Base-by-base conservation (phyloP, 2,329 filamentous ascomycete genomes). In the Fusarium lateritium region DNA sequence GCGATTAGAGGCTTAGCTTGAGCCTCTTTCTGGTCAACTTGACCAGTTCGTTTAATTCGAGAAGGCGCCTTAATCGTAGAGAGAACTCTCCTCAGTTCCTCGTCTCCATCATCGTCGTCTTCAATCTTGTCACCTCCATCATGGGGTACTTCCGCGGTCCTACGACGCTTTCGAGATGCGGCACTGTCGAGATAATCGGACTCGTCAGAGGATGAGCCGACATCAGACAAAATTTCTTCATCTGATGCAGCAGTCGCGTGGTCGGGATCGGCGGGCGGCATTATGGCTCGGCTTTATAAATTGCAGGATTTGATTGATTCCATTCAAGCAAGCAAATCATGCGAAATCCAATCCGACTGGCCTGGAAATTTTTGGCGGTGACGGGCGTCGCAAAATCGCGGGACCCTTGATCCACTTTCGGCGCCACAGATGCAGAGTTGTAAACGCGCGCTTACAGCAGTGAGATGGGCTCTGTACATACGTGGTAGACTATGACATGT, bases 1-100 rank as follows among this genome's bases (percentile, higher is more conserved):
- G 69, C 42, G 11, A 63, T 39, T 39, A 71, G 55, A 58, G 67
- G 42, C 47, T 75, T 61, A 44, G 66, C 62, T 34, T 65, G 56
- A 39, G 62, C 50, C 40, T 73, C 67, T 26, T 63, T 67, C 34
- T 72, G 59, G 34, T 72, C 69, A 26, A 56, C 56, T 36, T 71
- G 70, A 14, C 58, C 63, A 38, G 79, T 82, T 66, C 80, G 79
- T 68, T 81, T 86, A 62, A 89, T 80, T 59, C 87, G 83, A 6
- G 87, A 88, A 4, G 86, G 86, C 6, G 82, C 85, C 61, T 83
- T 79, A 55, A 86, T 82, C 13, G 83, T 82, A 14, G 83, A 79
- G 2, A 83, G 62, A 5, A 76, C 70, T 14, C 65, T 73, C 54
- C 80, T 75, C 11, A 81, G 38, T n/a, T 77, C 76, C 21, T 76